Evolutionary conservation across 2,329 filamentous ascomycete species (phyloP), one percentile per base, ranked within the genome.

Genomic region (Pyrenophora tritici-repentis): DNA sequence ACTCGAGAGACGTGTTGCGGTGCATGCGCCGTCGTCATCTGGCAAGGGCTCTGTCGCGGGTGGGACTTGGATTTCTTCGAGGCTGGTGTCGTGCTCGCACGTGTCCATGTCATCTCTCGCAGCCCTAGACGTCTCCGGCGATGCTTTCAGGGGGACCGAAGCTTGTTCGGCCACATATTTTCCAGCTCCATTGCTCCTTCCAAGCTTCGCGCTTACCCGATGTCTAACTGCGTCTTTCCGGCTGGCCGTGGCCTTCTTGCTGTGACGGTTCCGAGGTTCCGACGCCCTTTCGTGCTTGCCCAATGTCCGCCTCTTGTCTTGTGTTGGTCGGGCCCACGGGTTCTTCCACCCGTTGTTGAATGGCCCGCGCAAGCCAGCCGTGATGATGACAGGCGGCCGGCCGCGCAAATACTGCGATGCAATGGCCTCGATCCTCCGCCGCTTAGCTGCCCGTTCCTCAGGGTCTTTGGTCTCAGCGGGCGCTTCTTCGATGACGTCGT

Each of bases 331-430:
- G 17, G 58, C 20, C 72, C 72, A 76, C 16, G 73, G 73, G 41
- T 75, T 75, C 41, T 62, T 61, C 71, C 72, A 75, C 31, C 55
- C 52, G 5, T 63, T 44, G 20, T 68, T 77, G 57, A 89, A 87
- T 0, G 87, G 87, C 0, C 87, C 87, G 52, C 74, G 79, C 3
- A 90, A 74, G 5, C 74, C 71, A 6, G 87, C 82, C 10, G 87
- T 87, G 3, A 86, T 67, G 2, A 91, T 76, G 18, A 81, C 63
- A 0, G 86, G 79, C 2, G 78, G 65, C 24, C 78, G 73, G 0
- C 87, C 87, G 6, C 77, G 72, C 32, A 89, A 73, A 59, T 82
- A 89, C 29, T 79, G 77, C 26, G 78, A 73, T 1, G 83, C 87
- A 10, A 86, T 80, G 0, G 76, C 71, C 66, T 89, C 85, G 51